phyloP scores from a whole-genome alignment of 768 basidiomycete genomes.

The Agaricus bisporus region DNA sequence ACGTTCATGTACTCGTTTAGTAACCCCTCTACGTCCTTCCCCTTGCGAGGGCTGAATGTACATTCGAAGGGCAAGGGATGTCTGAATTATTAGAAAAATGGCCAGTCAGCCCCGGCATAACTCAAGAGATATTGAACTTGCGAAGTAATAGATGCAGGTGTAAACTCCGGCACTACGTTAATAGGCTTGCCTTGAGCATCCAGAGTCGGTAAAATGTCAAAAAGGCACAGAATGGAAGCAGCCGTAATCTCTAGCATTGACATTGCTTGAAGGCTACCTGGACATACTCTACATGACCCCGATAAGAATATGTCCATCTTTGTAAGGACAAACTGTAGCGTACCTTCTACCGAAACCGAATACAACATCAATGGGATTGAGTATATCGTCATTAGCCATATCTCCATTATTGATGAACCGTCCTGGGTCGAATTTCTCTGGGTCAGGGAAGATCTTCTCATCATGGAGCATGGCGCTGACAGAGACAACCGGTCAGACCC shows the following conservation, averaged over 20 bases:
- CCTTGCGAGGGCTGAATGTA: not conserved
- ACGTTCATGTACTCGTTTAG: not conserved
- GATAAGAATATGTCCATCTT: not conserved
- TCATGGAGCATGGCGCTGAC: constrained; percentile 47
- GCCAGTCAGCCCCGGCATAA: not conserved
- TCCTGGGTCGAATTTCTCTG: constrained; percentile 40
- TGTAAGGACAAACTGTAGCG: not conserved
- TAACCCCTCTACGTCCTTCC: not conserved
- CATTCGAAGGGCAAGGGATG: not conserved
- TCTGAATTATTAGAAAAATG: not conserved
- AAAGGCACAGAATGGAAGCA: not conserved
- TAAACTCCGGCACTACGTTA: not conserved
- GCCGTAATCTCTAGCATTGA: not conserved
- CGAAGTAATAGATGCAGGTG: not conserved
- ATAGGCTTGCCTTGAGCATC: not conserved
- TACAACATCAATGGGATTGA: not conserved
- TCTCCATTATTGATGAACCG: constrained; percentile 19
- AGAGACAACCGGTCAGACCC: not conserved
- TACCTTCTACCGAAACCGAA: not conserved
- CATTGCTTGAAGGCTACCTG: not conserved
- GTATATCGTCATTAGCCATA: not conserved
- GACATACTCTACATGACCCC: not conserved
- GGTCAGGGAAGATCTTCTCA: constrained; percentile 39
- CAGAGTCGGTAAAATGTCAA: not conserved
- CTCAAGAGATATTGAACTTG: not conserved